phyloP scores from a whole-genome alignment of 2,329 filamentous ascomycete genomes.

The Rutstroemia sp. region DNA sequence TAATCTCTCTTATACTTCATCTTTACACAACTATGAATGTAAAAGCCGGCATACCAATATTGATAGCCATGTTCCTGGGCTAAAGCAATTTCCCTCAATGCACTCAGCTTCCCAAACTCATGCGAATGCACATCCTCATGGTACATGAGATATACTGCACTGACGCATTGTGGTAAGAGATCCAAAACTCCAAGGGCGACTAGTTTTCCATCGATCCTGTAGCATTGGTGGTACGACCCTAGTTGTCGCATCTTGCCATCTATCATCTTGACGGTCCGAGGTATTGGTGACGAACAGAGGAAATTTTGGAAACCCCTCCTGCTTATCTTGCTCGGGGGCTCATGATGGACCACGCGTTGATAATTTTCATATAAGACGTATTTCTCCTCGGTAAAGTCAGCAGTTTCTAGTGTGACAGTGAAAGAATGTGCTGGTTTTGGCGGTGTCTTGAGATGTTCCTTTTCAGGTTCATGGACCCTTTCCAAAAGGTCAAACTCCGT shows the following conservation, averaged over 20 bases:
- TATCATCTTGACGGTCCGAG: constrained; percentile 35
- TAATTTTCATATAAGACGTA: constrained; percentile 67
- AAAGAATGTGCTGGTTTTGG: constrained; percentile 61
- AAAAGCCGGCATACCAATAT: constrained; percentile 80
- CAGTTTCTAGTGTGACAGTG: constrained; percentile 61
- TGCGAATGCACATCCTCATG: constrained; percentile 64
- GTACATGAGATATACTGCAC: constrained; percentile 79
- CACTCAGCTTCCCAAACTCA: constrained; percentile 68
- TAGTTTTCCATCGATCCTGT: constrained; percentile 66
- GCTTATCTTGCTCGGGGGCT: constrained; percentile 51
- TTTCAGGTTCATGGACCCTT: constrained; percentile 64
- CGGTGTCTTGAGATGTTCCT: constrained; percentile 36
- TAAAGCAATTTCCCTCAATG: constrained; percentile 64
- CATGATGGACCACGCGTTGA: constrained; percentile 65
- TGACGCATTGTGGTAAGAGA: constrained; percentile 68
- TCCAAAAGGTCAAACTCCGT: constrained; percentile 60
- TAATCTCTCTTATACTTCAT: constrained; percentile 84
- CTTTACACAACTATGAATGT: constrained; percentile 74
- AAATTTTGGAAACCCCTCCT: constrained; percentile 60
- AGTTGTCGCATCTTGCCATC: constrained; percentile 48
- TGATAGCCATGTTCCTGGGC: constrained; percentile 61
- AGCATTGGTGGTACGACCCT: constrained; percentile 77
- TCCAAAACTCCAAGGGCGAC: constrained; percentile 73
- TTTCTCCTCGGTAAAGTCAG: constrained; percentile 70
- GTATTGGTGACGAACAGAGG: constrained; percentile 63